Conservation (phyloP, 257 asterid species). For the Fraxinus americana region DNA sequence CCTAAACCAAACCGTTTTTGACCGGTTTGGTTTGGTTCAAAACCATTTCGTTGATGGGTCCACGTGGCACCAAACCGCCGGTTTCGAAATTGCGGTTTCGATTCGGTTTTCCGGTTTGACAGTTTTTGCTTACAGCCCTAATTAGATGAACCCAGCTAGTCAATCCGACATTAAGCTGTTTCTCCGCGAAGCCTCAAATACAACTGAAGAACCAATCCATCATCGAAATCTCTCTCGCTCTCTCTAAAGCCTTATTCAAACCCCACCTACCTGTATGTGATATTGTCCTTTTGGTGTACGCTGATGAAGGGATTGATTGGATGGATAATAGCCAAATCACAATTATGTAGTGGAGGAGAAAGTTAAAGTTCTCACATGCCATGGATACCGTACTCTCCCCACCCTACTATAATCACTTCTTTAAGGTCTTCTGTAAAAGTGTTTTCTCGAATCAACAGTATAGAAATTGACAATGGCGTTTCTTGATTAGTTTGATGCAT, state of each 20-base stretch:
- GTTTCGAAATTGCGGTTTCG: no score
- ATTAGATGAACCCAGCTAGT: not conserved
- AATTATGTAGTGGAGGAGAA: not conserved
- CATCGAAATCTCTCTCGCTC: not conserved
- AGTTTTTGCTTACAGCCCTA: no score
- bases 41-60: no score
- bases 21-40: no score
- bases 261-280: not conserved
- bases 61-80: no score
- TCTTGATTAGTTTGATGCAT: conserved; percentile 23
- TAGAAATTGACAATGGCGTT: not conserved
- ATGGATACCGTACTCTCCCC: not conserved
- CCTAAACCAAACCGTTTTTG: no score
- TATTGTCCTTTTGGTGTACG: not conserved
- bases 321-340: not conserved
- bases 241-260: not conserved
- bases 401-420: not conserved
- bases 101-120: no score
- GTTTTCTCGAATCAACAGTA: not conserved
- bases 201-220: not conserved
- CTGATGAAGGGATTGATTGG: not conserved
- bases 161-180: not conserved
- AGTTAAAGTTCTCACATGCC: not conserved
- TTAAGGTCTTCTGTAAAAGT: not conserved
- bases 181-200: not conserved